A percentile compares a stretch with the other conserved stretches of the same genome.
These are phyloP conservation scores for Raddia guianensis DNA, from an alignment of 176 grass and related monocot species.

Conservation along the genomic window DNA sequence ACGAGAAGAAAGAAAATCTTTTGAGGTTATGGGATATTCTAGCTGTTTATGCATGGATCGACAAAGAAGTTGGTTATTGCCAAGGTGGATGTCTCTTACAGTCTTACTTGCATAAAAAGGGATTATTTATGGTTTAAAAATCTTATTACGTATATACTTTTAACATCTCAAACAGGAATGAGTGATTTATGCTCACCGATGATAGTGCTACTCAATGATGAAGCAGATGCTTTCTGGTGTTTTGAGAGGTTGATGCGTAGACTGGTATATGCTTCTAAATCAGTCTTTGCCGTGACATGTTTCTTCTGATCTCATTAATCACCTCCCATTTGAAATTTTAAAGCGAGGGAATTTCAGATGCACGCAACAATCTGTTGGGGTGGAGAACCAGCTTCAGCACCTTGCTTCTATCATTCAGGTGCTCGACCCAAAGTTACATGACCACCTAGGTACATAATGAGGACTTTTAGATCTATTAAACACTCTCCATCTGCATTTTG, in stretches of 20 bases:
- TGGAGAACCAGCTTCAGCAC: conserved; percentile 88
- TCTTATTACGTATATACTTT: conserved; percentile 24
- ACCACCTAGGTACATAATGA: conserved; percentile 82
- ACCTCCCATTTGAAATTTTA: conserved; percentile 53
- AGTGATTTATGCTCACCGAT: conserved; percentile 99
- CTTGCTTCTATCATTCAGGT: conserved; percentile 97
- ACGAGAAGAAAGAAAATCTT: conserved; percentile 97
- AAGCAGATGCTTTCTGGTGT: conserved; percentile 98
- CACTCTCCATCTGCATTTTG: conserved; percentile 21
- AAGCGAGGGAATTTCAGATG: conserved; percentile 99
- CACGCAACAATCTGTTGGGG: conserved; percentile 91
- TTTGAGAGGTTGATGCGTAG: conserved; percentile 98
- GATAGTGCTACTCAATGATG: conserved; percentile 90
- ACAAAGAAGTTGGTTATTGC: conserved; percentile 99
- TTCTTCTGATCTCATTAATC: conserved; percentile 38
- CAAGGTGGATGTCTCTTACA: conserved; percentile 64
- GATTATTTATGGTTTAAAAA: conserved; percentile 31
- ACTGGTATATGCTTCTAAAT: conserved; percentile 62
- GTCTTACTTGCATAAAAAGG: conserved; percentile 7
- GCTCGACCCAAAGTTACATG: conserved; percentile 92
- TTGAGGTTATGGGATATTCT: conserved; percentile 99
- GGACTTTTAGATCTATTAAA: conserved; percentile 16
- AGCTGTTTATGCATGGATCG: conserved; percentile 97
- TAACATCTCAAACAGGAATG: conserved; percentile 74
- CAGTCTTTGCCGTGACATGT: neutral